phyloP scores from a whole-genome alignment of 805 yeast species.

The Ogataea siamensis region DNA sequence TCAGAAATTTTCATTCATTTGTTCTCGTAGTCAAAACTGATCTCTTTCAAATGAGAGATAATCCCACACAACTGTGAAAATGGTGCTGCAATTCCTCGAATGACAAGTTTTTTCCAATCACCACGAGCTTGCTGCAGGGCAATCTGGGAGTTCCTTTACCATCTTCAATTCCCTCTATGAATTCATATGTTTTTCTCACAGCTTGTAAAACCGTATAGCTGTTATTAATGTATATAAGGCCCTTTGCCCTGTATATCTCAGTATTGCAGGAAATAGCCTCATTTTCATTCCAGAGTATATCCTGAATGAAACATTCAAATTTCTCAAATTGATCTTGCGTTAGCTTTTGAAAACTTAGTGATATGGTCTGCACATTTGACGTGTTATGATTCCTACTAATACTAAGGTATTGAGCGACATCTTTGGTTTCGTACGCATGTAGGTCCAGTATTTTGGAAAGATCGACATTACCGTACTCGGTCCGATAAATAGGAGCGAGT shows the following conservation, averaged over 20 bases:
- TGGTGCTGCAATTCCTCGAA: not conserved
- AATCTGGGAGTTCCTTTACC: not conserved
- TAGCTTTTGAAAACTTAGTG: constrained; percentile 43
- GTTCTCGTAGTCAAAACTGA: no score
- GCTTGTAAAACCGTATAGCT: constrained; percentile 74
- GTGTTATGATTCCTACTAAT: constrained; percentile 28
- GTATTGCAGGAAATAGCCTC: constrained; percentile 34
- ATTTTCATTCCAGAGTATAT: constrained; percentile 69
- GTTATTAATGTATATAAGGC: constrained; percentile 50
- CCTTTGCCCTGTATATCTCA: constrained; percentile 84
- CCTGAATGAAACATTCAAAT: constrained; percentile 66
- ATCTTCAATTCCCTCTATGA: constrained; percentile 41
- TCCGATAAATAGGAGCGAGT: constrained; percentile 61
- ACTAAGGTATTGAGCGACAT: constrained; percentile 24
- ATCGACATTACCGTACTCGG: constrained; percentile 75
- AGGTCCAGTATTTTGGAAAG: constrained; percentile 67
- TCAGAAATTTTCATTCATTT: no score
- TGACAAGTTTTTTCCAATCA: constrained; percentile 33
- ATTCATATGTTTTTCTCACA: constrained; percentile 88
- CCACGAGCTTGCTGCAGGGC: constrained; percentile 24
- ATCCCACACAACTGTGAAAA: constrained; percentile 8
- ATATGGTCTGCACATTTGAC: no score
- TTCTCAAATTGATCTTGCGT: constrained; percentile 37
- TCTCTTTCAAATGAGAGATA: not conserved
- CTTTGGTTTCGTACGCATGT: constrained; percentile 65